Evolutionary conservation across 805 yeast species (phyloP).

Genomic region (Candida verbasci): DNA sequence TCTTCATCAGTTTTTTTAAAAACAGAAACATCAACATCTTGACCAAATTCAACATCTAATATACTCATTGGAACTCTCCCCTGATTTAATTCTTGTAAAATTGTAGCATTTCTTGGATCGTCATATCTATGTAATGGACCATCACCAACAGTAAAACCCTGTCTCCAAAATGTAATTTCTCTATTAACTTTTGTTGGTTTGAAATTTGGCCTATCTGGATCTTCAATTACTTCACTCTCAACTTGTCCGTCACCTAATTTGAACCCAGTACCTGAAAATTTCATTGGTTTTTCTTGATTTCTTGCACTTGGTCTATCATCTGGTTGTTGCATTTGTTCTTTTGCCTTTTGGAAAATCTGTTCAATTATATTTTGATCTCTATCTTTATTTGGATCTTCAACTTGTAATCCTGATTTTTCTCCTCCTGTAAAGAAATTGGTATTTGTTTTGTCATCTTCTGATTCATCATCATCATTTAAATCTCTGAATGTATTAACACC

Average conservation of each 20-base stretch:
- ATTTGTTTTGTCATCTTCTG: constrained; percentile 49
- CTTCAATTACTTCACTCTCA: constrained; percentile 31
- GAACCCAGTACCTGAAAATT: constrained; percentile 50
- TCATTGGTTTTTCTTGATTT: constrained; percentile 15
- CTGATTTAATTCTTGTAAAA: constrained; percentile 72
- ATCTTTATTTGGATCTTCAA: constrained; percentile 62
- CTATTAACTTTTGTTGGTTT: constrained; percentile 61
- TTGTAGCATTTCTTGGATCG: constrained; percentile 81
- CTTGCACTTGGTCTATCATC: constrained; percentile 32
- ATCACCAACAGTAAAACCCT: constrained; percentile 93
- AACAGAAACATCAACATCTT: constrained; percentile 91
- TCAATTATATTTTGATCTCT: constrained; percentile 44
- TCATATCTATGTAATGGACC: constrained; percentile 84
- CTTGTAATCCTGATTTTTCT: constrained; percentile 75
- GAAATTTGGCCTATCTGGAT: constrained; percentile 67
- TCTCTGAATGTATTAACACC: constrained; percentile 34
- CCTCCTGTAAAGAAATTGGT: constrained; percentile 61
- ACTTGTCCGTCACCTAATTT: constrained; percentile 46
- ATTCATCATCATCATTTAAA: constrained; percentile 35
- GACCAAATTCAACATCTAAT: constrained; percentile 80
- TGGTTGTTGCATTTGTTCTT: constrained; percentile 39
- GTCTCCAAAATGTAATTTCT: constrained; percentile 90
- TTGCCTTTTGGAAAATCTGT: constrained; percentile 63
- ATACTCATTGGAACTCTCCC: constrained; percentile 90
- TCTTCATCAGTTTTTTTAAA: constrained; percentile 76